These are phyloP conservation scores for Przewalskia tangutica DNA, from an alignment of 257 asterid genomes.

Conservation along the genomic window DNA sequence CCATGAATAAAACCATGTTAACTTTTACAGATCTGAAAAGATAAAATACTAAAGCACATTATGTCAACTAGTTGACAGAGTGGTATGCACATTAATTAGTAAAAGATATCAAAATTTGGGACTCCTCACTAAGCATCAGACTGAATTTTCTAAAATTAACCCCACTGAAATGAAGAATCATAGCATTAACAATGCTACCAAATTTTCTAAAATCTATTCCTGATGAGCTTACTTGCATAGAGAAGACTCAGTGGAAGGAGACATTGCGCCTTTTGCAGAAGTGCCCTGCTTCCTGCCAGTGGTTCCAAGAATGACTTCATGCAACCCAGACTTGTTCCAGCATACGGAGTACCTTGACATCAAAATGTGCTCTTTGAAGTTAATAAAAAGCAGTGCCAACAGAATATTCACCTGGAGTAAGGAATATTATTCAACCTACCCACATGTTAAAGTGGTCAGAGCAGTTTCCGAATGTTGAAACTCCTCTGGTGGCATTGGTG, in stretches of 20 bases:
- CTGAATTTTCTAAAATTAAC: not conserved
- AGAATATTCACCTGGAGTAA: not conserved
- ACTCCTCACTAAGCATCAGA: not conserved
- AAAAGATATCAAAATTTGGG: not conserved
- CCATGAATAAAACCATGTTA: not conserved
- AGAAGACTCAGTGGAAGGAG: constrained; percentile 72
- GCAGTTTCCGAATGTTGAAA: constrained; percentile 90
- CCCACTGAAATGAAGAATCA: not conserved
- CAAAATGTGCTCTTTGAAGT: constrained; percentile 8
- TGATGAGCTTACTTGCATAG: constrained; percentile 64
- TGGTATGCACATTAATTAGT: not conserved
- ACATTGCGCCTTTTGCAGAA: constrained; percentile 76
- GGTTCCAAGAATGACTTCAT: constrained; percentile 89
- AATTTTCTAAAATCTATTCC: constrained; percentile 2
- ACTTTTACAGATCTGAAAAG: not conserved
- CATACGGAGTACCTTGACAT: constrained; percentile 74
- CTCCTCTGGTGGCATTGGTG: constrained; percentile 66
- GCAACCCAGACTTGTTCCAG: constrained; percentile 72
- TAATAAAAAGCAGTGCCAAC: not conserved
- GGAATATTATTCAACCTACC: constrained; percentile 27
- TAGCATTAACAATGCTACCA: not conserved
- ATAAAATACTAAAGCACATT: not conserved
- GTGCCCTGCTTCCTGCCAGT: constrained; percentile 99
- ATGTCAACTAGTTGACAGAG: not conserved
- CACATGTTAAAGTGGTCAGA: constrained; percentile 76